Conservation (phyloP, 2,329 filamentous ascomycete genomes). For the Mariannaea sp. region DNA sequence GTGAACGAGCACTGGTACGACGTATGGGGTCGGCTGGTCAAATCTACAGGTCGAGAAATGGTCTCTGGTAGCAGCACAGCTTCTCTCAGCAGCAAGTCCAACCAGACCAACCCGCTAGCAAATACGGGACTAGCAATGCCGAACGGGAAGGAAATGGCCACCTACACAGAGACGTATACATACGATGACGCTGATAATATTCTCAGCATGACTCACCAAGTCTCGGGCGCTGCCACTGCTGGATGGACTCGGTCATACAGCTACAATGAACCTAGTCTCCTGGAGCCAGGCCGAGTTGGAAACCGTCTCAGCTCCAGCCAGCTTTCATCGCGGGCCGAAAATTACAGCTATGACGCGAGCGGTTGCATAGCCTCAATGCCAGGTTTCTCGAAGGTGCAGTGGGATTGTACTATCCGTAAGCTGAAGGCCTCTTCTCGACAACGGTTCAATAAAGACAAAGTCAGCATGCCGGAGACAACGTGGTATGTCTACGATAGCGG, state of each 20-base stretch:
- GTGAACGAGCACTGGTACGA: too few relatives aligned
- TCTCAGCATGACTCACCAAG: background rate
- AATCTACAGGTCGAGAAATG: too few relatives aligned
- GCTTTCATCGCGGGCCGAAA: background rate
- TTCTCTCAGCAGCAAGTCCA: background rate
- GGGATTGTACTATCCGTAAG: conserved; percentile 17
- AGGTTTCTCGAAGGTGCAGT: background rate
- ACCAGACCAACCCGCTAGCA: background rate
- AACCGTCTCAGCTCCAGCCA: background rate
- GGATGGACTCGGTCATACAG: background rate
- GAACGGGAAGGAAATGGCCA: background rate
- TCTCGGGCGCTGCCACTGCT: background rate
- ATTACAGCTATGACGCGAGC: background rate
- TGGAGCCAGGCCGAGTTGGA: background rate
- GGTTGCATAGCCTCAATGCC: conserved; percentile 18
- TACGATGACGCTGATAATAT: background rate
- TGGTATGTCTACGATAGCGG: conserved; percentile 21
- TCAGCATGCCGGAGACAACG: conserved; percentile 11
- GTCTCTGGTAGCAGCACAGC: too few relatives aligned
- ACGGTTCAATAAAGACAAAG: background rate
- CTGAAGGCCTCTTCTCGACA: background rate
- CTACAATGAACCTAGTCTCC: background rate
- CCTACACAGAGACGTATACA: background rate
- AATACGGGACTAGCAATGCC: too few relatives aligned
- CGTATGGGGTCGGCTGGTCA: too few relatives aligned